Conservation (phyloP, 2,329 filamentous ascomycete species). For the Coniochaeta sp. region DNA sequence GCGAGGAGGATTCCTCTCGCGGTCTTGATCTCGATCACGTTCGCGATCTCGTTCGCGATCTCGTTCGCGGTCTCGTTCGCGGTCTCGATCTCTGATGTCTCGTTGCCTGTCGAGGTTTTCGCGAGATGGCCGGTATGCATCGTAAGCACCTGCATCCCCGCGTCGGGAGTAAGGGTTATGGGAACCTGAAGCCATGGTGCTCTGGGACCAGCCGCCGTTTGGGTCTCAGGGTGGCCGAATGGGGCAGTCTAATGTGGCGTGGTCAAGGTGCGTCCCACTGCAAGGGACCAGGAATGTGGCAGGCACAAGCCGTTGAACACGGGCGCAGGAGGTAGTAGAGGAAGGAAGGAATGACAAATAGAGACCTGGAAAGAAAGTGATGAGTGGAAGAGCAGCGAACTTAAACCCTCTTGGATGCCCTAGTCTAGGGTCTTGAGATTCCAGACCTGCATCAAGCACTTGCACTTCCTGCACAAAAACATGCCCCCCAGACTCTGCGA, state of each 20-base stretch:
- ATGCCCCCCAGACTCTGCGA: no score
- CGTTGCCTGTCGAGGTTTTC: constrained; percentile 3
- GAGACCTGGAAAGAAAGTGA: neutral
- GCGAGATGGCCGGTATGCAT: constrained; percentile 2
- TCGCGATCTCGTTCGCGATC: constrained; percentile 6
- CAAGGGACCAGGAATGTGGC: neutral
- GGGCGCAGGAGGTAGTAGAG: neutral
- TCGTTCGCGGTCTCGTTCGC: constrained; percentile 8
- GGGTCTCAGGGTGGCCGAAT: neutral
- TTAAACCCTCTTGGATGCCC: no score
- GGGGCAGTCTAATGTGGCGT: neutral
- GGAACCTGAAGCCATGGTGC: neutral
- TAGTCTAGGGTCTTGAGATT: no score
- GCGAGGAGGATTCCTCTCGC: constrained; percentile 1
- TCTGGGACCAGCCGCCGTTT: neutral
- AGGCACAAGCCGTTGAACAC: neutral
- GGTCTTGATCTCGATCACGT: constrained; percentile 5
- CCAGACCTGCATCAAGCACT: neutral
- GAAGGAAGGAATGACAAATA: neutral
- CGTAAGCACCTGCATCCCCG: neutral
- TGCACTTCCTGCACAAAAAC: neutral
- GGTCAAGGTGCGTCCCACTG: neutral
- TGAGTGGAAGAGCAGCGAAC: neutral
- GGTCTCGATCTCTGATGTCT: constrained; percentile 7
- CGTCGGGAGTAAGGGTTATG: neutral